Evolutionary conservation across 139 green algal species (phyloP).

Genomic region (Volvox africanus): DNA sequence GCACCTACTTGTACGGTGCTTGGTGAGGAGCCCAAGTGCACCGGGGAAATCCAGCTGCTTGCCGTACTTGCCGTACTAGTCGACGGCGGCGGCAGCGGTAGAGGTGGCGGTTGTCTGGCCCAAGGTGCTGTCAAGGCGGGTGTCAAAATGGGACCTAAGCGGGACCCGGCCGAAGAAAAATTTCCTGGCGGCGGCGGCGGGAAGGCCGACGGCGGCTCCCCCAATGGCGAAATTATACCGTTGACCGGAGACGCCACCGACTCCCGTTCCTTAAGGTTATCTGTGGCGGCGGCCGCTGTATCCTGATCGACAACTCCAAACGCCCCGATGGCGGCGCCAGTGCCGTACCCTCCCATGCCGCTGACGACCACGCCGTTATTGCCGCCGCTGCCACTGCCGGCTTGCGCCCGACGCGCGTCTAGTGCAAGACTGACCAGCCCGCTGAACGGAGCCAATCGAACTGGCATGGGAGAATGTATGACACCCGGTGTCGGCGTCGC

Average conservation of each 20-base stretch:
- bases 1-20: no score
- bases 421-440: neutral
- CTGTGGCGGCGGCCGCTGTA: no score
- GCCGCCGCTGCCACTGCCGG: no score
- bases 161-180: no score
- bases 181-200: neutral
- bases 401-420: no score
- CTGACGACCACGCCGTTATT: no score
- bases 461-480: conserved; percentile 24
- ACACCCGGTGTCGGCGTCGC: neutral
- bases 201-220: no score
- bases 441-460: neutral
- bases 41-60: neutral
- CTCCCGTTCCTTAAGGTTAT: no score
- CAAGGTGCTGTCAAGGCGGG: neutral
- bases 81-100: neutral
- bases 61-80: neutral
- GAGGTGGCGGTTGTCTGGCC: neutral
- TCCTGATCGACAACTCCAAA: no score
- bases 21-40: no score
- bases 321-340: neutral
- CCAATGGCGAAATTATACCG: no score
- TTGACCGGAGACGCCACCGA: no score
- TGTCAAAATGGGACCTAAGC: neutral
- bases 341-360: neutral